phyloP scores from a whole-genome alignment of 225 moss, liverwort and hornwort species.

The Polytrichum commune region DNA sequence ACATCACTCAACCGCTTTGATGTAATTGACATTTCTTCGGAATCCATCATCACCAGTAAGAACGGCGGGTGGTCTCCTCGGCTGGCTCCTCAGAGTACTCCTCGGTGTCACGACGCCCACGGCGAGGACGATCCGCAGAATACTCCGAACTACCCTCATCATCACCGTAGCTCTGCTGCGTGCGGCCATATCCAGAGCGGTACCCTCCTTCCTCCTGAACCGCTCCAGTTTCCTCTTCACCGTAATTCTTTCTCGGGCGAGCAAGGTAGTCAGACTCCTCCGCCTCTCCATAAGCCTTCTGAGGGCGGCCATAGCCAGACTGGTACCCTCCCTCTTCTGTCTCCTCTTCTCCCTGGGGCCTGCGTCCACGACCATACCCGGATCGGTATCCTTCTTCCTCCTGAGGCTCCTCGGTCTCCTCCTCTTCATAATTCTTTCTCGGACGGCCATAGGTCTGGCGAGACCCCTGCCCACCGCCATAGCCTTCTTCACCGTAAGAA shows the following conservation, averaged over 20 bases:
- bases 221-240: not conserved
- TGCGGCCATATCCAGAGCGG: constrained; percentile 8
- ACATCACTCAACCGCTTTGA: too few species aligned
- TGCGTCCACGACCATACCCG: constrained; percentile 7
- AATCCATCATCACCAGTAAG: constrained; percentile 34
- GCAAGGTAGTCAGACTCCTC: not conserved
- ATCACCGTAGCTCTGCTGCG: constrained; percentile 10
- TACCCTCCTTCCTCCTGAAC: constrained; percentile 3
- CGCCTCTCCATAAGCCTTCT: too few species aligned
- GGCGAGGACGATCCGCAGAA: constrained; percentile 13
- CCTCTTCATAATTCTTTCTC: not conserved
- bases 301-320: constrained; percentile 8
- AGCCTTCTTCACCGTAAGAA: not conserved
- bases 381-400: not conserved
- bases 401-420: not conserved
- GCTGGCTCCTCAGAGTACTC: constrained; percentile 15
- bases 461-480: not conserved
- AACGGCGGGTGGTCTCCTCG: constrained; percentile 18
- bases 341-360: not conserved
- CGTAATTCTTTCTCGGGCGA: not conserved
- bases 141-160: constrained; percentile 26
- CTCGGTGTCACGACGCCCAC: constrained; percentile 29
- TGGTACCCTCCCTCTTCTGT: not conserved
- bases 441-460: not conserved
- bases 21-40: too few species aligned